These are phyloP conservation scores for Hypoxylon cercidicola DNA, from an alignment of 495 filamentous ascomycete genomes.

Conservation along the genomic window DNA sequence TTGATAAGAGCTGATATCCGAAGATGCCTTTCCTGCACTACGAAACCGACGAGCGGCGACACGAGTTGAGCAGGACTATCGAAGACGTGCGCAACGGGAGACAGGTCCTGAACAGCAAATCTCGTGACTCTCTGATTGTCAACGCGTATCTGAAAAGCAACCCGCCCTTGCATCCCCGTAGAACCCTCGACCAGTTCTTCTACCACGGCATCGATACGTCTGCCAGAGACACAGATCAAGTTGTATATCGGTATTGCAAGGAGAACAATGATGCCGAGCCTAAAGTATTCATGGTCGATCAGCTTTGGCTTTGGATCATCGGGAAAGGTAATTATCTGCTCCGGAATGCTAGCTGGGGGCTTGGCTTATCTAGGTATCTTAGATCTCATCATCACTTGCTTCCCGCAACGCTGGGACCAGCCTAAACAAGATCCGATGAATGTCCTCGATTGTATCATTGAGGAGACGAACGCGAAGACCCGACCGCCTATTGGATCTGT, in stretches of 20 bases:
- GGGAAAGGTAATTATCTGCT: conserved; percentile 55
- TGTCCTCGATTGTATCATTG: conserved; percentile 74
- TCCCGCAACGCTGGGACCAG: conserved; percentile 76
- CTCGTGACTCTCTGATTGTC: conserved; percentile 71
- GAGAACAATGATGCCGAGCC: conserved; percentile 59
- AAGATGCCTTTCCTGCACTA: conserved; percentile 76
- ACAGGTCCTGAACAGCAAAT: conserved; percentile 36
- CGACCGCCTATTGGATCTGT: conserved; percentile 69
- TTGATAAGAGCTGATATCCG: conserved; percentile 20
- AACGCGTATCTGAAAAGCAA: conserved; percentile 68
- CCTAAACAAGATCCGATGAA: conserved; percentile 76
- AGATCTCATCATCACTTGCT: conserved; percentile 72
- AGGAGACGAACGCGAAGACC: conserved; percentile 76
- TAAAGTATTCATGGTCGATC: conserved; percentile 81
- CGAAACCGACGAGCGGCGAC: conserved; percentile 66
- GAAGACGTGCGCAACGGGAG: conserved; percentile 50
- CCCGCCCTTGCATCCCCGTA: conserved; percentile 70
- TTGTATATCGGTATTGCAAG: conserved; percentile 72
- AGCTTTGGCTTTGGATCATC: conserved; percentile 77
- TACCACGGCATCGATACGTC: conserved; percentile 77
- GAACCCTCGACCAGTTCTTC: conserved; percentile 77
- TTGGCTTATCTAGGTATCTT: conserved; percentile 20
- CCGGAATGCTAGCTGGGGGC: neutral
- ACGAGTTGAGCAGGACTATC: conserved; percentile 70
- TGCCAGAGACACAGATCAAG: conserved; percentile 73